Base-by-base conservation (phyloP, 2,329 filamentous ascomycete genomes). In the Aphanocladium album region DNA sequence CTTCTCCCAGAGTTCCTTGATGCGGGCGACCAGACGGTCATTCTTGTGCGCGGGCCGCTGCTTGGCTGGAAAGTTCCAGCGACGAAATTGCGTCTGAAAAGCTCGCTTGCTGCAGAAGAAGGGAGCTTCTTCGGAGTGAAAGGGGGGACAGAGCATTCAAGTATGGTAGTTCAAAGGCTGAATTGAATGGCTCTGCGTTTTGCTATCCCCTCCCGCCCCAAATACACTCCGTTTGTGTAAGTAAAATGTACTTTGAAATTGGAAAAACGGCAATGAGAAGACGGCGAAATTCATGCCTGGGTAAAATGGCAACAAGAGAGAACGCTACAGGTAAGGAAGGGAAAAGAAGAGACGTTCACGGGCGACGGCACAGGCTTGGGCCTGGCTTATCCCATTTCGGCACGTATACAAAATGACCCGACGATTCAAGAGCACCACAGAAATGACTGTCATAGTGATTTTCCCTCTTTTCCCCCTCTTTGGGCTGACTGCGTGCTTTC, bases 61-160 rank as follows among this genome's bases (percentile, higher is more conserved):
- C 71, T 91, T 91, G 61, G 82, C 84, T 16, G 90, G 89, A 66
- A 95, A 93, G 8, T 85, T 83, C 91, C 91, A 95, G 71, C 85
- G 80, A 69, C 86, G 88, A 74, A 92, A 90, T 66, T 91, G 88
- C 3, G 81, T 85, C 72, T 91, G 89, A 63, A 88, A 91, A 47
- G 88, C 87, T 62, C 89, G 86, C 77, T 90, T 91, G 72, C 89
- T 90, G 73, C 59, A 47, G 63, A 50, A 53, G 47, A 59, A 59
- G 25, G 57, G 57, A 59, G 47, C 57, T 41, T 53, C 39, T 53
- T 37, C 47, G 27, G 49, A 59, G 41, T 54, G 49, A 52, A 57
- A 51, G 27, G 46, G 54, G 23, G 30, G 8, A 23, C 37, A 49
- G 43, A 33, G 39, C 43, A 55, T 62, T 51, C 56, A 51, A 54